Percentiles rank a stretch among this genome's conserved stretches.
phyloP scores from a whole-genome alignment of 306 rosid genomes.

The Lathyrus aphaca region DNA sequence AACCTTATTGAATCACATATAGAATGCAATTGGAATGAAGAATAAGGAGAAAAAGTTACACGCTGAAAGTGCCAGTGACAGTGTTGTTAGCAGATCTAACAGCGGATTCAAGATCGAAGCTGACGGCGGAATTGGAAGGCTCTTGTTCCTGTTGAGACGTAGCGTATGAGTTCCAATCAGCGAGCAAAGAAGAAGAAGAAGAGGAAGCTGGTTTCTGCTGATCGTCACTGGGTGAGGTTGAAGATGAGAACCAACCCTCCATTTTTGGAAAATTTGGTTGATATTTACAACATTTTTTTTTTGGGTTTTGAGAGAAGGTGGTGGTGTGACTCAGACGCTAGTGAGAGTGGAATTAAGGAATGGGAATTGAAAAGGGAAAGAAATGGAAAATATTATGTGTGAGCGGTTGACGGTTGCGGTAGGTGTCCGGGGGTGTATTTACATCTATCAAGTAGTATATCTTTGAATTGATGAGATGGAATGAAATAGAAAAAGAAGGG shows the following conservation, averaged over 20 bases:
- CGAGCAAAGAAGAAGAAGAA: slow-evolving; percentile 66
- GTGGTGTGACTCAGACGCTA: not conserved
- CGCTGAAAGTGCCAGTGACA: slow-evolving; percentile 81
- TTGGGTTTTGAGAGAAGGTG: not conserved
- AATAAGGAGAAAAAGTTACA: slow-evolving; percentile 41
- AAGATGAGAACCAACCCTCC: slow-evolving; percentile 80
- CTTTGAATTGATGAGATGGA: too few species aligned
- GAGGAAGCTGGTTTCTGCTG: slow-evolving; percentile 44
- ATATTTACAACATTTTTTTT: not conserved
- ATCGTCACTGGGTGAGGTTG: slow-evolving; percentile 42
- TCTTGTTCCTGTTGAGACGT: slow-evolving; percentile 51
- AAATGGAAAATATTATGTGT: not conserved
- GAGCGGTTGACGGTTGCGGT: not conserved
- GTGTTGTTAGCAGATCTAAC: slow-evolving; percentile 90
- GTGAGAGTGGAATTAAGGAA: not conserved
- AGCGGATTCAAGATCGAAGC: slow-evolving; percentile 89
- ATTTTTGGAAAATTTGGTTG: slow-evolving; percentile 33
- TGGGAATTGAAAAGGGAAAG: not conserved
- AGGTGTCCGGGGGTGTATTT: too few species aligned
- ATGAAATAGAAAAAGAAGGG: too few species aligned
- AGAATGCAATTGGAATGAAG: not conserved
- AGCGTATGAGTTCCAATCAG: slow-evolving; percentile 89
- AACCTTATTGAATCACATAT: not conserved
- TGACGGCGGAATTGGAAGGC: slow-evolving; percentile 44
- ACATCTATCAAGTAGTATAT: too few species aligned